Evolutionary conservation across 106 monocot species (phyloP).

Genomic region (Apostasia ramifera): DNA sequence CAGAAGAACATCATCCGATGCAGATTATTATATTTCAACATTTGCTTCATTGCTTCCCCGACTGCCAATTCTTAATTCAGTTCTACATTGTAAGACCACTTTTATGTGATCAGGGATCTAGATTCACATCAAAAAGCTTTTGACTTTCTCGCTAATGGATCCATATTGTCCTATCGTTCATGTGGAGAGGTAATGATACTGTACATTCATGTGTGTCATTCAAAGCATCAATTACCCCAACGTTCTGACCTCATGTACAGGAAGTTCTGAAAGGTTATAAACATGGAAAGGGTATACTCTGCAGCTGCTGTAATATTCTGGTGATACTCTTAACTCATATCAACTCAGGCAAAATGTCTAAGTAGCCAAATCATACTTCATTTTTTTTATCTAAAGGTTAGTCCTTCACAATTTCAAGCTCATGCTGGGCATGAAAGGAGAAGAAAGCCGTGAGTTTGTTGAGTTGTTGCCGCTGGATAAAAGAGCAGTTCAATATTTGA

Average conservation of each 20-base stretch:
- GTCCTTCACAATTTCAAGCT: constrained; percentile 9
- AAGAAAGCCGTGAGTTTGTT: not conserved
- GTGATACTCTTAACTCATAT: constrained; percentile 3
- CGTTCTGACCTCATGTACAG: not conserved
- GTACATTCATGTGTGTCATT: not conserved
- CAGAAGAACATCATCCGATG: too few species aligned
- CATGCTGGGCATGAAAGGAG: not conserved
- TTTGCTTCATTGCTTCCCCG: too few species aligned
- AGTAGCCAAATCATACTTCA: not conserved
- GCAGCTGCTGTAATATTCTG: not conserved
- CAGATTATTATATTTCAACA: too few species aligned
- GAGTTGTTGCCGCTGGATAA: not conserved
- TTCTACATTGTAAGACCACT: not conserved
- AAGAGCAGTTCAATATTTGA: not conserved
- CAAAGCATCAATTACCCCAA: not conserved
- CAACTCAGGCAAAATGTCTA: not conserved
- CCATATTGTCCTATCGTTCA: not conserved
- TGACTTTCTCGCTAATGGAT: not conserved
- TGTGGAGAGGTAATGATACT: not conserved
- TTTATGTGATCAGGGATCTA: constrained; percentile 1
- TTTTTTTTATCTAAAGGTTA: not conserved
- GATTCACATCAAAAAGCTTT: constrained; percentile 1
- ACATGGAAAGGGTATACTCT: constrained; percentile 4
- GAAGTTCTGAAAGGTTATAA: constrained; percentile 3
- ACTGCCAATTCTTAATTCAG: too few species aligned